phyloP scores from a whole-genome alignment of 75 land plant genomes.

The Chamaecyparis obtusa region DNA sequence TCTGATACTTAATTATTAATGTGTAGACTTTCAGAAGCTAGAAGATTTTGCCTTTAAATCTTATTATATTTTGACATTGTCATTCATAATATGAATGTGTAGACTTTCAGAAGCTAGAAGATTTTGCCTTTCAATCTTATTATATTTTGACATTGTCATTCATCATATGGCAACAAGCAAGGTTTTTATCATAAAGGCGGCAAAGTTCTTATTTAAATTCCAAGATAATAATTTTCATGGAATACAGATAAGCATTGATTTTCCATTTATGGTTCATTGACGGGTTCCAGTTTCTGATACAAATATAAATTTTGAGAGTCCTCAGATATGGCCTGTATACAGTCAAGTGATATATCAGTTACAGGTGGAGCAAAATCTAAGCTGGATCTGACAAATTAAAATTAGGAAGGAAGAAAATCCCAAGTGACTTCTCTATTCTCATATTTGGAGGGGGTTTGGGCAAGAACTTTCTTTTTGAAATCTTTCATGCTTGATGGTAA shows the following conservation, averaged over 20 bases:
- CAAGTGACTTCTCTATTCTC: not conserved
- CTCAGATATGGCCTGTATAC: not conserved
- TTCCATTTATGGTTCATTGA: not conserved
- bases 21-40: too few relatives aligned
- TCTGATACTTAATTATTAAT: not conserved
- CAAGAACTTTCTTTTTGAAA: not conserved
- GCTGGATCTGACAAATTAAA: not conserved
- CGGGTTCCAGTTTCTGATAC: not conserved
- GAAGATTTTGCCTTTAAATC: too few relatives aligned
- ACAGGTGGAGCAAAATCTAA: not conserved
- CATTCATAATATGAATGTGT: too few relatives aligned
- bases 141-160: too few relatives aligned
- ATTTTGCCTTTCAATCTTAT: not conserved
- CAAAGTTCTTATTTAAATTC: not conserved
- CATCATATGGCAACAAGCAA: not conserved
- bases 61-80: too few relatives aligned
- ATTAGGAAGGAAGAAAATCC: not conserved
- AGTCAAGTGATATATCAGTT: not conserved
- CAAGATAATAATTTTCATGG: not conserved
- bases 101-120: not conserved
- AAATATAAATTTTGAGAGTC: not conserved
- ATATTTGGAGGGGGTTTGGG: not conserved
- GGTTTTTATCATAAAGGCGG: not conserved
- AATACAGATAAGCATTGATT: not conserved
- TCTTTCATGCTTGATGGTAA: too few relatives aligned